A percentile compares a stretch with the other conserved stretches of the same genome.
These are phyloP conservation scores for Saccharomycopsis guyanensis DNA, from an alignment of 805 yeast species.

Conservation along the genomic window DNA sequence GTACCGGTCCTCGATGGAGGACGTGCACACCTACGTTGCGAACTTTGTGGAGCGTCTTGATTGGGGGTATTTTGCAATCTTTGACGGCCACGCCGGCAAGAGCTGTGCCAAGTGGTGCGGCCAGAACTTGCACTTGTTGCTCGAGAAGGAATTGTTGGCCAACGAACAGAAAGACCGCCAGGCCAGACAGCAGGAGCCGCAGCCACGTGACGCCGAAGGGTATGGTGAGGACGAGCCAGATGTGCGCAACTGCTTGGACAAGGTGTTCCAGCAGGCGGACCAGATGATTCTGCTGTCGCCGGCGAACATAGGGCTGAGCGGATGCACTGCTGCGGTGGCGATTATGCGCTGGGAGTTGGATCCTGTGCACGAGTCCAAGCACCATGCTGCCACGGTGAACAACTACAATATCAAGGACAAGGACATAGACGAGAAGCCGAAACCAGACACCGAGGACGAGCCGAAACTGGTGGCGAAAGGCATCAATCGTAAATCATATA, in stretches of 20 bases:
- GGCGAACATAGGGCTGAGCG: slow-evolving; percentile 65
- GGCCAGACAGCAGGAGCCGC: neutral
- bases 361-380: slow-evolving; percentile 17
- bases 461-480: slow-evolving; percentile 13
- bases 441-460: neutral
- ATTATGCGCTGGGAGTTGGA: slow-evolving; percentile 75
- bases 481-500: slow-evolving; percentile 15
- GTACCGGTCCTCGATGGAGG: slow-evolving; percentile 89
- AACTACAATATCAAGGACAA: slow-evolving; percentile 10
- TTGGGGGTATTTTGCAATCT: slow-evolving; percentile 92
- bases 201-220: too few relatives aligned
- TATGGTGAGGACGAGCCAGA: slow-evolving; percentile 28
- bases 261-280: slow-evolving; percentile 73
- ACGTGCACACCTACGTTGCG: slow-evolving; percentile 87
- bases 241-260: slow-evolving; percentile 58
- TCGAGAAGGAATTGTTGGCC: slow-evolving; percentile 50
- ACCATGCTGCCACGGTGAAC: slow-evolving; percentile 12
- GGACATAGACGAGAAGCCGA: slow-evolving; percentile 12
- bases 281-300: slow-evolving; percentile 42
- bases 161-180: slow-evolving; percentile 14
- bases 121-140: slow-evolving; percentile 62
- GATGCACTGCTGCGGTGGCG: slow-evolving; percentile 95
- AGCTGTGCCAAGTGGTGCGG: slow-evolving; percentile 95
- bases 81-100: slow-evolving; percentile 96
- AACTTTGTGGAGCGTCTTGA: slow-evolving; percentile 86